These are phyloP conservation scores for Mortierella sp. DNA, from an alignment of 371 early-diverging fungal species.

Conservation along the genomic window DNA sequence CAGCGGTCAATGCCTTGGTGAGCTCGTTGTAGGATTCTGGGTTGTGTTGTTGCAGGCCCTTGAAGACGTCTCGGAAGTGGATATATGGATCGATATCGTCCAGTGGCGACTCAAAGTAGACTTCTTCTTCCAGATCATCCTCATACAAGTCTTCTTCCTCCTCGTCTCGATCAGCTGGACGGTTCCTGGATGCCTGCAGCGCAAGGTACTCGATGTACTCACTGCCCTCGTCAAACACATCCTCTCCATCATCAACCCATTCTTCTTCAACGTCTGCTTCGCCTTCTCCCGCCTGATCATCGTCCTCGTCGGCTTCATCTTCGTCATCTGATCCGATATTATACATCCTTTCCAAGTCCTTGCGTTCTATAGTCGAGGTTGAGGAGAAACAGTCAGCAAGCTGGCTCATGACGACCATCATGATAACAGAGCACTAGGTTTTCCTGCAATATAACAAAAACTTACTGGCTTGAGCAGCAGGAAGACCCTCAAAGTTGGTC, in stretches of 20 bases:
- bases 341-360: constrained; percentile 69
- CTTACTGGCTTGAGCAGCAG: constrained; percentile 82
- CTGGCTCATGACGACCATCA: too few relatives aligned
- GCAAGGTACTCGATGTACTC: constrained; percentile 76
- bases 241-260: constrained; percentile 64
- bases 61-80: constrained; percentile 68
- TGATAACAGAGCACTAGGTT: neutral
- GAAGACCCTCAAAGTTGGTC: constrained; percentile 78
- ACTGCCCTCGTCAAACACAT: constrained; percentile 67
- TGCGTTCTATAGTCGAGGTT: constrained; percentile 59
- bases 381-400: neutral
- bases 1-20: constrained; percentile 59
- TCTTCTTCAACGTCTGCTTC: constrained; percentile 66
- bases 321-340: constrained; percentile 76
- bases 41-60: constrained; percentile 59
- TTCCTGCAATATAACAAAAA: constrained; percentile 4
- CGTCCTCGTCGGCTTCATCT: constrained; percentile 66
- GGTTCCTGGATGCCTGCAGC: constrained; percentile 61
- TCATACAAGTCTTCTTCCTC: constrained; percentile 75
- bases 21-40: constrained; percentile 62
- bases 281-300: too few relatives aligned
- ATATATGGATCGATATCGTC: constrained; percentile 87
- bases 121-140: constrained; percentile 72
- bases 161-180: constrained; percentile 33
- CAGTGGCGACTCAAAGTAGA: constrained; percentile 83